Percentiles rank a stretch among this genome's conserved stretches.
Evolutionary conservation across 129 eudicot genomes (phyloP).

Genomic region (Artemisia annua): DNA sequence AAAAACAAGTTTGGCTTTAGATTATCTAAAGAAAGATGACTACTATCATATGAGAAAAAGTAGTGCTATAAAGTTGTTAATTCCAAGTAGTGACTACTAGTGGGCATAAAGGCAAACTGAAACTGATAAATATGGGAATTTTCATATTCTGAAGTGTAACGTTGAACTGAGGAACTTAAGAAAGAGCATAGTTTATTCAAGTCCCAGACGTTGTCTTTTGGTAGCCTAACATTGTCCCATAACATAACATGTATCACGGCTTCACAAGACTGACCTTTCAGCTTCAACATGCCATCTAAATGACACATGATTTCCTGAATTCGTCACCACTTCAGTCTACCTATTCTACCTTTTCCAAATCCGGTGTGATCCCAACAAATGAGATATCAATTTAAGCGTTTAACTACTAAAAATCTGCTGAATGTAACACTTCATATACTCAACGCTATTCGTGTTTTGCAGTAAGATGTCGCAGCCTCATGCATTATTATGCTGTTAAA

Average conservation of each 20-base stretch:
- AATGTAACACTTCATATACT: slow-evolving; percentile 1
- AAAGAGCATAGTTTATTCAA: no score
- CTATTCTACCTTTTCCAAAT: not conserved
- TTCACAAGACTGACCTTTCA: not conserved
- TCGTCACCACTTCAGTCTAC: not conserved
- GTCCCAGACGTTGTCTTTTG: no score
- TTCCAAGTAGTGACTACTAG: not conserved
- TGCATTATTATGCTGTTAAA: not conserved
- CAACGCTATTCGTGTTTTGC: not conserved
- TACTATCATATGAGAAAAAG: not conserved
- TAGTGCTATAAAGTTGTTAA: not conserved
- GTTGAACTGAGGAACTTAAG: no score
- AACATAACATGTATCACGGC: not conserved
- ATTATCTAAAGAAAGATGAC: not conserved
- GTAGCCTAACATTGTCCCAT: not conserved
- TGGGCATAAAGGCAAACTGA: not conserved
- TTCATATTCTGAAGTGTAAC: no score
- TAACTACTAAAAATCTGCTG: not conserved
- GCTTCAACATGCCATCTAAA: not conserved
- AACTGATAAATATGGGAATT: not conserved
- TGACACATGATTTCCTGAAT: not conserved
- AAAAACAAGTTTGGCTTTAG: not conserved
- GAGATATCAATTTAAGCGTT: not conserved
- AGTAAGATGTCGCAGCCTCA: not conserved
- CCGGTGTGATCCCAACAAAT: not conserved